phyloP scores from a whole-genome alignment of 2,329 filamentous ascomycete genomes.

The Colletotrichum tofieldiae region DNA sequence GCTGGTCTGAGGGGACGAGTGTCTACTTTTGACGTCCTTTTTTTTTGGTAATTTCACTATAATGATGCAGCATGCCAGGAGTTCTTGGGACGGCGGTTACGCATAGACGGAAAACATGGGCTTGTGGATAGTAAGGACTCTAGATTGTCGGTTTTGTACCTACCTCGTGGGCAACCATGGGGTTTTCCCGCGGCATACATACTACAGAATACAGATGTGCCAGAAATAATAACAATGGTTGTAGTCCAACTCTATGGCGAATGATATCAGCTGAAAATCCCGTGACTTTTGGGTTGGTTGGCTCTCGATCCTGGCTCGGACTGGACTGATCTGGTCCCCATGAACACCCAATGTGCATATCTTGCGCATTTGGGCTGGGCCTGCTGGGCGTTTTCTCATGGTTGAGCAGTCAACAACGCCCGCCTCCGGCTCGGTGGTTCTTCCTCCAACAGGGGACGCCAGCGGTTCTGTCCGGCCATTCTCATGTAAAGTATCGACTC shows the following conservation, averaged over 20 bases:
- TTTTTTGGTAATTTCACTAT: neutral
- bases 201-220: neutral
- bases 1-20: conserved; percentile 15
- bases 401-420: too few species aligned
- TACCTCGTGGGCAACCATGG: neutral
- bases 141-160: neutral
- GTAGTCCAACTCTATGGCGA: neutral
- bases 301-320: neutral
- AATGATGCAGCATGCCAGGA: conserved; percentile 31
- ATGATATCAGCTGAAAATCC: neutral
- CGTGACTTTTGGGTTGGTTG: neutral
- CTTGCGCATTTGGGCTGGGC: too few species aligned
- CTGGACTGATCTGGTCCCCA: neutral
- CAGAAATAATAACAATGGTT: neutral
- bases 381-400: too few species aligned
- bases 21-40: conserved; percentile 18
- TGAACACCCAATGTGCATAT: neutral
- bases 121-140: neutral
- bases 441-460: neutral
- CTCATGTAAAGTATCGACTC: neutral
- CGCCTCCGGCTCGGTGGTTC: neutral
- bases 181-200: neutral
- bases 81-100: conserved; percentile 12
- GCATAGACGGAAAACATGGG: conserved; percentile 22
- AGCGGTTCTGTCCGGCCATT: neutral